Evolutionary conservation across 768 basidiomycete genomes (phyloP), one percentile per base, ranked within the genome.

Genomic region (Hirschioporus abietinus): DNA sequence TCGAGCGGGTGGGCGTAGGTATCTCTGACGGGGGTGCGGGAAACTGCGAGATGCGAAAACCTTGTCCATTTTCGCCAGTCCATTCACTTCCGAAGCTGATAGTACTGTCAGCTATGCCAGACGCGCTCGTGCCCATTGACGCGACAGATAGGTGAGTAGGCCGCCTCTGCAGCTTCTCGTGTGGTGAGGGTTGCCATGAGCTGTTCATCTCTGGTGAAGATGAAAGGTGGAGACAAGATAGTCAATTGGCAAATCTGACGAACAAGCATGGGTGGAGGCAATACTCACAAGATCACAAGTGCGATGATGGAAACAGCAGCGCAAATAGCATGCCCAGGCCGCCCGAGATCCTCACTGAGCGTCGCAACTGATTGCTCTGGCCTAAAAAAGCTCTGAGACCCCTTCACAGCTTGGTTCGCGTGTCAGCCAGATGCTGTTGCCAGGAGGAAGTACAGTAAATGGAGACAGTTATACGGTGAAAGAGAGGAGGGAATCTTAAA

Each of bases 81-180:
- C 59, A 66, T 35, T 60, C 66, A 66, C 75, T 71, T 66, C 69
- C 71, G 70, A 81, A 80, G 72, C 82, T 84, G 60, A 87, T 82
- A 30, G 84, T 84, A 64, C 84, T 86, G 63, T 83, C 83, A 35
- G 86, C 84, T 57, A 86, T 74, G 27, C 79, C 83, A n/a, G 87
- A 87, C 7, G 81, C 84, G 67, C 80, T 83, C 52, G 86, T 86
- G 64, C 80, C 79, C 60, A 83, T 71, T 42, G 86, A 88, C 23
- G 74, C 60, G 20, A 61, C 30, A 15, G 60, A 61, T 1, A 25
- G 60, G 60, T 61, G 60, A 24, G 42, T 20, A 52, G 12, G 42
- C 42, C 42, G 42, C 42, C 20, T 52, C 12, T 52, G 15, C 42
- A 15, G 42, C 42, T 52, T 52, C 42, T 52, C 42, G 42, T 10